Conservation (phyloP, 2,329 filamentous ascomycete genomes). For the Podosphaera leucotricha region DNA sequence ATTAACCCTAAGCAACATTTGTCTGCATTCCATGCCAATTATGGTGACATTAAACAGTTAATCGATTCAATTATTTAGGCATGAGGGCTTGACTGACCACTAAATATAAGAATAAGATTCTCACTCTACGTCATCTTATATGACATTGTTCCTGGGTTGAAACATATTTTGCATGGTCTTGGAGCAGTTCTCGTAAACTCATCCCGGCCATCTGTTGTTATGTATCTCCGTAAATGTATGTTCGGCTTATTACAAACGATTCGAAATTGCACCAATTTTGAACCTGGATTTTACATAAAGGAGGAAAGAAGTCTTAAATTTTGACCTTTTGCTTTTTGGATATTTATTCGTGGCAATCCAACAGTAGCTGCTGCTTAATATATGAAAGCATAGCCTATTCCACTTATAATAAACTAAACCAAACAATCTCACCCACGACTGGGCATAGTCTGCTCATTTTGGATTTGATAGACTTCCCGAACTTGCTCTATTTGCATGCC, state of each 20-base stretch:
- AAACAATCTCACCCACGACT: not conserved
- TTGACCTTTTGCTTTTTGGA: not conserved
- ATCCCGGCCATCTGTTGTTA: not conserved
- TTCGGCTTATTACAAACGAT: not conserved
- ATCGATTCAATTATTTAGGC: not conserved
- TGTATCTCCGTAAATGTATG: not conserved
- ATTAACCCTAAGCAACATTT: not conserved
- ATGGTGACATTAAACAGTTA: not conserved
- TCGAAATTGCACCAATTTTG: not conserved
- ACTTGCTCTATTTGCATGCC: constrained; percentile 10
- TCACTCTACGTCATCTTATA: not conserved
- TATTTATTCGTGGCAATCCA: not conserved
- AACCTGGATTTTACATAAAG: not conserved
- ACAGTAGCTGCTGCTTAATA: not conserved
- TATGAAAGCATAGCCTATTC: not conserved
- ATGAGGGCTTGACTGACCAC: not conserved
- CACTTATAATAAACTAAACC: not conserved
- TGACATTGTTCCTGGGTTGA: not conserved
- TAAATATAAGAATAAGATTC: not conserved
- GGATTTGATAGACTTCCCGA: constrained; percentile 9
- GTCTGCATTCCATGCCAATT: not conserved
- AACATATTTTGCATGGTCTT: not conserved
- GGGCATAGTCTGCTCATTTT: constrained; percentile 3
- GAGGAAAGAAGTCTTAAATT: not conserved
- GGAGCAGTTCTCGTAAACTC: not conserved